These are phyloP conservation scores for Eragrostis nindensis DNA, from an alignment of 176 grass and related monocot genomes.

Conservation along the genomic window DNA sequence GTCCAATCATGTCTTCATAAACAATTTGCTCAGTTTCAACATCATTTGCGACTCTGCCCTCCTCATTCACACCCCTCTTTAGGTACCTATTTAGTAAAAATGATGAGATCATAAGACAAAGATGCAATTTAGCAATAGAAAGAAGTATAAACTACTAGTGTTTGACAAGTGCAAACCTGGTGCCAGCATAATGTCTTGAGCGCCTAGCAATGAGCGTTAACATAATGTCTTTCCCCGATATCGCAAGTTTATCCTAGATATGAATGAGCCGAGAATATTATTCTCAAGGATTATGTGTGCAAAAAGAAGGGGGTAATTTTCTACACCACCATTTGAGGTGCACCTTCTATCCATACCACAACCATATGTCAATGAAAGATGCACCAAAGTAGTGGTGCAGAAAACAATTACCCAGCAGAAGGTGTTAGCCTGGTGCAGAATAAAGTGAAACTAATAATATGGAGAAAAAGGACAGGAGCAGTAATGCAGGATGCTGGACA, in stretches of 20 bases:
- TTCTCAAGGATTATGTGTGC: slow-evolving; percentile 2
- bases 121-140: background rate
- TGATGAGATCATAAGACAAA: background rate
- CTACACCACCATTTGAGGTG: background rate
- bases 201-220: slow-evolving; percentile 95
- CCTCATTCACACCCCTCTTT: slow-evolving; percentile 89
- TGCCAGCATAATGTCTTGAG: slow-evolving; percentile 93
- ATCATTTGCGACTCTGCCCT: slow-evolving; percentile 95
- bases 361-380: background rate
- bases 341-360: background rate
- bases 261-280: slow-evolving; percentile 39
- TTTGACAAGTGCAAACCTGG: slow-evolving; percentile 55
- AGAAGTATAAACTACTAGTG: slow-evolving; percentile 5
- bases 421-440: background rate
- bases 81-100: slow-evolving; percentile 73
- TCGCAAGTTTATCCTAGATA: slow-evolving; percentile 73
- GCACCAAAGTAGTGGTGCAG: background rate
- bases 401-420: background rate
- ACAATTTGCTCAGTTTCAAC: slow-evolving; percentile 99
- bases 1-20: slow-evolving; percentile 62
- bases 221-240: slow-evolving; percentile 75
- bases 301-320: slow-evolving; percentile 2
- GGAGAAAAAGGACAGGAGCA: slow-evolving; percentile 15
- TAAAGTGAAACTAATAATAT: slow-evolving; percentile 26
- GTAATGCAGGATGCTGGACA: background rate